These are phyloP conservation scores for Juncus effusus DNA, from an alignment of 176 grass and related monocot genomes.

Conservation along the genomic window DNA sequence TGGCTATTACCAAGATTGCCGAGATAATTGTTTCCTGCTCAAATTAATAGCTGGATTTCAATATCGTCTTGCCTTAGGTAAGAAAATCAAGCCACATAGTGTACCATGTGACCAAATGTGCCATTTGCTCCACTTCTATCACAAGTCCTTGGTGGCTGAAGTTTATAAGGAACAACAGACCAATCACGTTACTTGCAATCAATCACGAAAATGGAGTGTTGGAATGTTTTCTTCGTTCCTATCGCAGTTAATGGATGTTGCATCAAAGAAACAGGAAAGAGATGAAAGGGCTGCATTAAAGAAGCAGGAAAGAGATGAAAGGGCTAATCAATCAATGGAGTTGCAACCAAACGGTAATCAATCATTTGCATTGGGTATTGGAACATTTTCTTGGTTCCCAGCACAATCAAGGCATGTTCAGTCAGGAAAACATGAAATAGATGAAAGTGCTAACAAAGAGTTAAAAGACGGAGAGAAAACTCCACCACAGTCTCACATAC, in stretches of 20 bases:
- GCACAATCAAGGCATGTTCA: too few relatives aligned
- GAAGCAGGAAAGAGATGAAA: too few relatives aligned
- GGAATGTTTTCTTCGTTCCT: neutral
- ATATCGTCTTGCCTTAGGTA: too few relatives aligned
- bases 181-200: neutral
- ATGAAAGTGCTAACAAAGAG: neutral
- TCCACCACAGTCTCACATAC: neutral
- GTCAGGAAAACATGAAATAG: too few relatives aligned
- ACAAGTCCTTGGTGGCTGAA: neutral
- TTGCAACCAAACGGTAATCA: neutral
- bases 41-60: neutral
- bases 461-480: too few relatives aligned
- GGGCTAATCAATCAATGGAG: neutral
- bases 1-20: rapidly evolving
- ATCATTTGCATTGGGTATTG: too few relatives aligned
- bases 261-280: too few relatives aligned
- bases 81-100: too few relatives aligned
- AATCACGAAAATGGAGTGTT: too few relatives aligned
- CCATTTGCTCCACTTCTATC: slow-evolving; percentile 40
- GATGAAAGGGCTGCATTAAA: neutral
- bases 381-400: too few relatives aligned
- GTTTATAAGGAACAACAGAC: neutral
- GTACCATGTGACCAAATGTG: neutral
- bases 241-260: too few relatives aligned
- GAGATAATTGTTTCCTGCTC: neutral